Conservation (phyloP, 306 rosid species). For the Trifolium pratense region DNA sequence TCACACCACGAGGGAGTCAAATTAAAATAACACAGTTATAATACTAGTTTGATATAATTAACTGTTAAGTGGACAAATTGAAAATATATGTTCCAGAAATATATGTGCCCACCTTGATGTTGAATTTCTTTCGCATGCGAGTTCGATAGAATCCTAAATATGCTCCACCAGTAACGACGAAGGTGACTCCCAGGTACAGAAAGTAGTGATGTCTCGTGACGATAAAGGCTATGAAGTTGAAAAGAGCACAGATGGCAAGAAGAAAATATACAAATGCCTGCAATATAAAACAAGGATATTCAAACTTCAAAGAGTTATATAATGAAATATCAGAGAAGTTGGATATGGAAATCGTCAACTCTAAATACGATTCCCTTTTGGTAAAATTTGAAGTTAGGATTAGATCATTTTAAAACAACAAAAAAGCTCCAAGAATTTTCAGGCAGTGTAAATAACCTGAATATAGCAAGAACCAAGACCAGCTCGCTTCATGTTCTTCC, state of each 20-base stretch:
- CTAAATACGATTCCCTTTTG: slow-evolving; percentile 7
- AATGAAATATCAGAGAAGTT: neutral
- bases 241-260: slow-evolving; percentile 58
- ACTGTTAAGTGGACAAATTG: no score
- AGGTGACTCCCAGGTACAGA: slow-evolving; percentile 71
- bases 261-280: slow-evolving; percentile 73
- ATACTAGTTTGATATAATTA: no score
- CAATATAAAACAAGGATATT: slow-evolving; percentile 38
- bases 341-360: slow-evolving; percentile 9
- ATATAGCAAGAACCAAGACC: slow-evolving; percentile 78
- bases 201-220: slow-evolving; percentile 68
- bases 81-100: no score
- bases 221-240: slow-evolving; percentile 65
- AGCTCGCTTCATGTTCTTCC: slow-evolving; percentile 94
- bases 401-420: slow-evolving; percentile 12
- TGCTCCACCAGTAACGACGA: slow-evolving; percentile 59
- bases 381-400: neutral
- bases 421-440: slow-evolving; percentile 4
- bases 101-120: slow-evolving; percentile 70
- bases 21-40: no score
- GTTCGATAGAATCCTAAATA: slow-evolving; percentile 90
- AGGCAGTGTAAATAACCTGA: slow-evolving; percentile 60
- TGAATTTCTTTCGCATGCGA: slow-evolving; percentile 83
- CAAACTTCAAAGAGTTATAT: slow-evolving; percentile 28
- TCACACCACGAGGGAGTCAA: no score